These are phyloP conservation scores for Zygosaccharomyces gambellarensis DNA, from an alignment of 805 yeast species.

Conservation along the genomic window DNA sequence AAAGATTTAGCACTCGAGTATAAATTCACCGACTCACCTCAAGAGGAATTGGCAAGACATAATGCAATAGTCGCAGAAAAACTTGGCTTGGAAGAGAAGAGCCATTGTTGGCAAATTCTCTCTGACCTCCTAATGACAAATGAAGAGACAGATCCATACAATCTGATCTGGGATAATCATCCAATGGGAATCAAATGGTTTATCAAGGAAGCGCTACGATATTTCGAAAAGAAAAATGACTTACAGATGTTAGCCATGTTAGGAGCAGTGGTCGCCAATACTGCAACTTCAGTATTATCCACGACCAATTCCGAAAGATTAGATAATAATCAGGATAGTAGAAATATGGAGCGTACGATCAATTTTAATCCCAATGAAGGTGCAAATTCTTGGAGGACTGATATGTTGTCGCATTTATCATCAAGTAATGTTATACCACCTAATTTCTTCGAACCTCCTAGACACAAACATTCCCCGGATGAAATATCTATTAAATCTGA, in stretches of 20 bases:
- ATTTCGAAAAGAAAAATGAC: constrained; percentile 61
- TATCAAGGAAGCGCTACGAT: constrained; percentile 52
- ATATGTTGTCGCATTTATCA: constrained; percentile 18
- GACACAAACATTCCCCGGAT: constrained; percentile 10
- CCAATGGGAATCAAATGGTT: constrained; percentile 71
- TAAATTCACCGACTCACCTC: constrained; percentile 58
- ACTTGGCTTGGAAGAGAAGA: constrained; percentile 56
- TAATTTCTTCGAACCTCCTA: constrained; percentile 3
- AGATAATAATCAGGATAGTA: neutral
- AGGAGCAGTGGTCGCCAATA: constrained; percentile 57
- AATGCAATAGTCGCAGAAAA: constrained; percentile 68
- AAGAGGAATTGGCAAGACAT: constrained; percentile 54
- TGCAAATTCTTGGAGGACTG: constrained; percentile 10
- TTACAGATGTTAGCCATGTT: constrained; percentile 89
- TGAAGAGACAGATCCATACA: constrained; percentile 25
- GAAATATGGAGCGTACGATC: constrained; percentile 19
- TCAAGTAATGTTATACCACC: constrained; percentile 9
- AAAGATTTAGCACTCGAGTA: constrained; percentile 66
- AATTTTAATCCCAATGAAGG: constrained; percentile 16
- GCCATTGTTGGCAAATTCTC: constrained; percentile 70
- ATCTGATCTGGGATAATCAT: constrained; percentile 75
- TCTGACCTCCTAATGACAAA: constrained; percentile 35
- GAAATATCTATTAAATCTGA: constrained; percentile 25
- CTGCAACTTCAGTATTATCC: constrained; percentile 1
- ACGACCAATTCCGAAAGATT: neutral